Conservation (phyloP, 2,329 filamentous ascomycete genomes). For the Coniochaeta sp. region DNA sequence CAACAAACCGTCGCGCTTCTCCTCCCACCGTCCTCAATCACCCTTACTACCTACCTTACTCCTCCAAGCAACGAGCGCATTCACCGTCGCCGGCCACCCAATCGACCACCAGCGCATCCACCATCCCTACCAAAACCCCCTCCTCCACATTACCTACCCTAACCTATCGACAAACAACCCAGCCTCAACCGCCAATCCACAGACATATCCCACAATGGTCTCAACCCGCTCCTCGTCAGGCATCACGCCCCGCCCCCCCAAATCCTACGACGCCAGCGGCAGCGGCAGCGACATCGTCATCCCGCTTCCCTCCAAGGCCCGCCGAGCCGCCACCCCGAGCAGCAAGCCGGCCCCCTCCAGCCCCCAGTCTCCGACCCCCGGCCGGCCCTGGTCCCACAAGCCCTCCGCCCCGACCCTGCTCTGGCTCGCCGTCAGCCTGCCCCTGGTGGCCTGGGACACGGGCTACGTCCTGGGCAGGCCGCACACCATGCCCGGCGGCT, state of each 20-base stretch:
- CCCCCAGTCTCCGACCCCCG: slow-evolving; percentile 4
- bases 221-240: slow-evolving; percentile 9
- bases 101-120: background rate
- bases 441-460: slow-evolving; percentile 75
- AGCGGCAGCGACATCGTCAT: background rate
- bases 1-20: background rate
- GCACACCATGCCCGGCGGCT: slow-evolving; percentile 72
- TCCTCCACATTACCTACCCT: background rate
- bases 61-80: background rate
- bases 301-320: background rate
- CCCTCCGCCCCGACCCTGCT: slow-evolving; percentile 42
- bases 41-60: background rate
- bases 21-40: background rate
- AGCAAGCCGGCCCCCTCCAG: background rate
- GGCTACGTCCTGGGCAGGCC: slow-evolving; percentile 74
- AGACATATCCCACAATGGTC: slow-evolving; percentile 5
- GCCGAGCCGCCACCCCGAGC: background rate
- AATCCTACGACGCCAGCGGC: background rate
- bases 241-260: background rate
- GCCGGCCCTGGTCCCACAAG: slow-evolving; percentile 32
- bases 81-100: background rate
- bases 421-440: slow-evolving; percentile 70
- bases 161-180: background rate
- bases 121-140: background rate
- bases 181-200: background rate